Evolutionary conservation across 2,329 filamentous ascomycete species (phyloP).

Genomic region (Coniochaeta ligniaria): DNA sequence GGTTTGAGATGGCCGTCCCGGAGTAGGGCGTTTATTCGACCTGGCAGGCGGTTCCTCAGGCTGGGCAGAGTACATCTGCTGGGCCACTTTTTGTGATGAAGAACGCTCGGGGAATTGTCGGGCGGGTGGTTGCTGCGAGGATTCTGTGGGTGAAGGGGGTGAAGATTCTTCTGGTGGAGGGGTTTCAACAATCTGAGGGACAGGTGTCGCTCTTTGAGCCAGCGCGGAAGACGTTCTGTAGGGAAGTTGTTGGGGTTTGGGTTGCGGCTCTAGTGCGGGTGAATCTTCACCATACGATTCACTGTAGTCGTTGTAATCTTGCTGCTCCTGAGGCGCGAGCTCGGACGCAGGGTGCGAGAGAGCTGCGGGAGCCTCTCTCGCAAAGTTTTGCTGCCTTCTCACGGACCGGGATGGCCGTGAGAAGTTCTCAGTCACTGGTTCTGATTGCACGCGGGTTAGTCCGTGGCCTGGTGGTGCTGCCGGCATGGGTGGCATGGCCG

Average conservation of each 20-base stretch:
- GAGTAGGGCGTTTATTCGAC: constrained; percentile 20
- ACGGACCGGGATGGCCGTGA: constrained; percentile 49
- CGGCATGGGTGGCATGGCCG: constrained; percentile 23
- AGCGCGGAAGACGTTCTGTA: constrained; percentile 24
- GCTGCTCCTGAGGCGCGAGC: constrained; percentile 12
- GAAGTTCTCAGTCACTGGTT: constrained; percentile 58
- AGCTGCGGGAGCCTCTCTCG: constrained; percentile 29
- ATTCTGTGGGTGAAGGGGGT: constrained; percentile 6
- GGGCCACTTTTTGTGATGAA: constrained; percentile 39
- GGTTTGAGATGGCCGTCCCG: constrained; percentile 7
- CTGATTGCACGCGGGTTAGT: constrained; percentile 60
- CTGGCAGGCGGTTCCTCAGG: constrained; percentile 21
- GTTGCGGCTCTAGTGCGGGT: constrained; percentile 9
- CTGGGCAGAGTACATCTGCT: constrained; percentile 38
- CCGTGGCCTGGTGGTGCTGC: constrained; percentile 38
- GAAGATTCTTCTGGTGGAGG: constrained; percentile 33
- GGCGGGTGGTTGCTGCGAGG: constrained; percentile 11
- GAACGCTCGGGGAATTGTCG: constrained; percentile 44
- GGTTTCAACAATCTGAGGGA: constrained; percentile 61
- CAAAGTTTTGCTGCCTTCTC: constrained; percentile 40
- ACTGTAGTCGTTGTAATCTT: neutral
- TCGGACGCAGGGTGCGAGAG: constrained; percentile 7
- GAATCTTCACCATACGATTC: constrained; percentile 6
- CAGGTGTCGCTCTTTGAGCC: constrained; percentile 21
- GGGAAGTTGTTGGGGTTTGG: constrained; percentile 24